Evolutionary conservation across 257 asterid genomes (phyloP), one percentile per base, ranked within the genome.

Genomic region (Capsicum rhomboideum): DNA sequence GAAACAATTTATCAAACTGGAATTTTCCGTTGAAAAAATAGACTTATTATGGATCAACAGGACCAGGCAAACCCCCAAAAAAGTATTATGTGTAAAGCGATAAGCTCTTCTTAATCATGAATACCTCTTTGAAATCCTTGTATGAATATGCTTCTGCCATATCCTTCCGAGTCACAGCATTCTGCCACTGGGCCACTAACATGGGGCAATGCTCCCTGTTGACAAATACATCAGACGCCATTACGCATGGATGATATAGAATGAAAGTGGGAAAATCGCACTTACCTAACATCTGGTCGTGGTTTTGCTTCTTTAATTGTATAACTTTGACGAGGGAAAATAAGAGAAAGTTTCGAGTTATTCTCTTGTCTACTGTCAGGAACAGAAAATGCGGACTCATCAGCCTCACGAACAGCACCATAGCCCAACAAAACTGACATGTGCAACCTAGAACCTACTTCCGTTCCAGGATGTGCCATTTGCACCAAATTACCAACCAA

Each of bases 151-250:
- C 21, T 83, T 90, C 89, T 72, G 89, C 98, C 90, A 52, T 85
- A 87, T 97, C 99, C 89, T 86, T 90, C 74, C 98, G 97, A 17
- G 98, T 97, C 56, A 93, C 97, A 72, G 92, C 98, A 81, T 86
- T 89, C 94, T 97, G 99, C 91, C 92, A 92, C 85, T 95, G 99
- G 67, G 98, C 97, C 87, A 90, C 84, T 82, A 95, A 89, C 92
- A 97, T 92, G 6, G 98, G 99, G 52, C 93, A 86, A 74, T 88
- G 86, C 13, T 79, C 83, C 92, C 99, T 96, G 91, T 71, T 71
- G 88, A 69, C 21, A 21, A 79, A 42, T n/a, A 37, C 28, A 54
- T 89, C 55, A 90, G 28, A 5, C 1, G 4, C 56, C 46, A 26
- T 13, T 40, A 80, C 31, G 37, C 69, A 28, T 7, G 14, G 46